Conservation (phyloP, 129 eudicot species). For the Lactuca saligna region DNA sequence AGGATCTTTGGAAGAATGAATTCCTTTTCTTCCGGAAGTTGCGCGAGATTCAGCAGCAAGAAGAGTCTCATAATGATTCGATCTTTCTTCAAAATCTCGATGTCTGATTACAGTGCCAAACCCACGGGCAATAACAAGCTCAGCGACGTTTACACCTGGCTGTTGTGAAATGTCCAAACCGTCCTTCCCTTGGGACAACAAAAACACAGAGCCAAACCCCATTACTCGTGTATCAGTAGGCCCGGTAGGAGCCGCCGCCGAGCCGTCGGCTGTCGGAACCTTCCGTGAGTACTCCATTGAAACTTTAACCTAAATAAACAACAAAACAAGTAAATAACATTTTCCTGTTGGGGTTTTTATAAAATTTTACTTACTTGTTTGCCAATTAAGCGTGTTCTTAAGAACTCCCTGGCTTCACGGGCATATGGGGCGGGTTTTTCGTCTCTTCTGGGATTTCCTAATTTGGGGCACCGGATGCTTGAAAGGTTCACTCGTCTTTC, state of each 20-base stretch:
- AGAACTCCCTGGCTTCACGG: slow-evolving; percentile 87
- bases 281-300: slow-evolving; percentile 97
- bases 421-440: slow-evolving; percentile 81
- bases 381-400: slow-evolving; percentile 73
- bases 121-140: slow-evolving; percentile 82
- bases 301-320: slow-evolving; percentile 67
- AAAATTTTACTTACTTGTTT: slow-evolving; percentile 45
- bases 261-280: slow-evolving; percentile 63
- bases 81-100: slow-evolving; percentile 92
- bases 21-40: slow-evolving; percentile 66
- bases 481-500: slow-evolving; percentile 96
- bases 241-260: slow-evolving; percentile 46
- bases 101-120: slow-evolving; percentile 75
- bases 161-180: slow-evolving; percentile 53
- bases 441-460: slow-evolving; percentile 91
- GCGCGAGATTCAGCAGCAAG: slow-evolving; percentile 93
- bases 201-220: slow-evolving; percentile 92
- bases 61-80: slow-evolving; percentile 87
- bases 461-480: slow-evolving; percentile 84
- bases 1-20: slow-evolving; percentile 75
- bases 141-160: slow-evolving; percentile 72
- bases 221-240: slow-evolving; percentile 70
- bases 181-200: slow-evolving; percentile 58
- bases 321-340: neutral
- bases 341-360: too few species aligned